Base-by-base conservation (phyloP, 2,329 filamentous ascomycete genomes). In the Alternaria sp. region DNA sequence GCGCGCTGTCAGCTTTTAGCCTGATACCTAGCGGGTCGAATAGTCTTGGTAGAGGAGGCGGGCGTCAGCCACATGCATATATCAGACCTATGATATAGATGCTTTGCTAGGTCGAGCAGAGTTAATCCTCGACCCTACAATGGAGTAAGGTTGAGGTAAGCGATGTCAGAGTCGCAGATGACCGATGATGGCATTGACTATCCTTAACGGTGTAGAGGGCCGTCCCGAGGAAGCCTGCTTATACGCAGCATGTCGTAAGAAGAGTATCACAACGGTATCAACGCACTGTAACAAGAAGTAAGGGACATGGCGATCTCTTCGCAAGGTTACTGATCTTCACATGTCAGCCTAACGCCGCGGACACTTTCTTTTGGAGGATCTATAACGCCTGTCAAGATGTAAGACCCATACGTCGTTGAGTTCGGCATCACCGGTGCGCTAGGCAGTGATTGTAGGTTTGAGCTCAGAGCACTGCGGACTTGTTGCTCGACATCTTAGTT, bases 221-320 rank as follows among this genome's bases (percentile, higher is more conserved):
- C 71, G 68, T 67, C 59, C 69, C 66, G 67, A 63, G 64, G 56
- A 61, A 61, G 65, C 63, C 66, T 60, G 71, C 69, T 69, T 66
- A 71, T 63, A 68, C 65, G 29, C 44, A 63, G 66, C 67, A 41
- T 46, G 41, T 41, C 29, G 41, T 31, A 52, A 37, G 40, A 28
- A 50, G 21, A 57, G 24, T 23, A 7, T 31, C 37, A 39, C 33
- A 55, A 41, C 34, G 41, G 26, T 31, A 41, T 45, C 29, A 17
- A 46, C 28, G 13, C n/a, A 17, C 28, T 29, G 46, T 54, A 31
- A 40, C 17, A 37, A 42, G 31, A 24, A 28, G 23, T 24, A 49
- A 50, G 42, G 40, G 23, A 31, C 24, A 31, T 42, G 45, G 17
- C 28, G 29, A 54, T 41, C 41, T 26, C 31, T 39, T 21, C 21